Evolutionary conservation across 371 early-diverging fungal species (phyloP), one percentile per base, ranked within the genome.

Genomic region (Rhizopus microsporus): DNA sequence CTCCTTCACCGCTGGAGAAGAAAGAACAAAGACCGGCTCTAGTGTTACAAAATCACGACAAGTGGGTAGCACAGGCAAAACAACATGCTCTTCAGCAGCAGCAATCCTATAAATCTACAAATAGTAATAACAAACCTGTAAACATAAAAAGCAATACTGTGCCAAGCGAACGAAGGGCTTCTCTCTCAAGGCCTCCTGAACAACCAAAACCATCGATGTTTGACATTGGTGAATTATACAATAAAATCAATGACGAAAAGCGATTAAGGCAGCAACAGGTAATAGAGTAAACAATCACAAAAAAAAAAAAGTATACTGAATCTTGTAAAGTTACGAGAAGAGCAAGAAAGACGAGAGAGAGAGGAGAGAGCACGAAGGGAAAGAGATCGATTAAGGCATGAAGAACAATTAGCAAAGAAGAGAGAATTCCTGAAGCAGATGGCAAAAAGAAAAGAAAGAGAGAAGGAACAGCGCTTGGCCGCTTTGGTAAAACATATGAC

Each of bases 181-280:
- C 43, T 23, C 29, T 46, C 29, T 46, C 46, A 46, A 46, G 29
- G 3, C 15, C 16, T 8, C 54, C 54, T 33, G 39, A 39, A 37
- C 44, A 40, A 13, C 49, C 54, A 15, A 29, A 51, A 1, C 13
- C 42, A 29, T 12, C 38, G n/a, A 29, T 50, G 8, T 64, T 72
- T 46, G 69, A 75, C 51, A 63, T 75, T 32, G 59, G 60, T 31
- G 65, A 62, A 7, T 29, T 70, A 0, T 60, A 61, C 8, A 64
- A 63, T 33, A 57, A 62, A 29, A 72, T 76, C 31, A 59, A 69
- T 29, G 59, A 72, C 8, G 71, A 72, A 46, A 63, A 57, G 6
- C 53, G 62, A 7, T 32, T 60, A 31, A 66, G 68, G 16, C 71
- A 72, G 17, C 64, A 72, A 54, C 65, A 75, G 62, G 76, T 70